phyloP scores from a whole-genome alignment of 2,329 filamentous ascomycete species.

The Fusarium dimerum region DNA sequence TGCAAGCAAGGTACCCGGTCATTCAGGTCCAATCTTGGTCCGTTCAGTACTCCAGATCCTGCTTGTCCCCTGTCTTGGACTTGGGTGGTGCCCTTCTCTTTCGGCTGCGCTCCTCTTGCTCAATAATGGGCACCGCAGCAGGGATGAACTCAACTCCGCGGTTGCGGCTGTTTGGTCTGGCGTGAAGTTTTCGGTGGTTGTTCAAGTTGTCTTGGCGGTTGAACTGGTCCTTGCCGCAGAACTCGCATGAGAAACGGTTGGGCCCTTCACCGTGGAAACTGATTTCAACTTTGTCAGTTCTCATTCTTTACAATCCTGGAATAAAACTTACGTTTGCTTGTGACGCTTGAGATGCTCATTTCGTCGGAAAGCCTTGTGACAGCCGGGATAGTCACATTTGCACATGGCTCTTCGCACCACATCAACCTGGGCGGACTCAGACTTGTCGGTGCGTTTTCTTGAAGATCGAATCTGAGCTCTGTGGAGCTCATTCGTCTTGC shows the following conservation, averaged over 20 bases:
- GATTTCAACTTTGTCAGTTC: constrained; percentile 3
- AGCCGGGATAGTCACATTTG: constrained; percentile 49
- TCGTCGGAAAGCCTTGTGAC: constrained; percentile 51
- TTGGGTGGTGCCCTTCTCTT: constrained; percentile 42
- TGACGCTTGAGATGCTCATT: constrained; percentile 60
- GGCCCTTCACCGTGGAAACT: constrained; percentile 42
- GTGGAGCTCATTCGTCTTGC: constrained; percentile 47
- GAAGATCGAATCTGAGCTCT: constrained; percentile 39
- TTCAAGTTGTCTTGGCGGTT: constrained; percentile 45
- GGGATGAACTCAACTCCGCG: constrained; percentile 43
- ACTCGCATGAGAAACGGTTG: constrained; percentile 43
- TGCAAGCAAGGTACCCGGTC: constrained; percentile 26
- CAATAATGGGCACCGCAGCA: constrained; percentile 41
- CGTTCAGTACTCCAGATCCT: constrained; percentile 31
- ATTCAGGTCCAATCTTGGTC: constrained; percentile 3
- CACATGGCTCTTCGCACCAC: constrained; percentile 42
- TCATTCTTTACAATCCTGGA: not conserved
- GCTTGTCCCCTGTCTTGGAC: constrained; percentile 37
- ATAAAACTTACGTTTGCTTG: constrained; percentile 48
- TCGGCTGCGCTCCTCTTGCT: constrained; percentile 42
- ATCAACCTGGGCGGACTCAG: constrained; percentile 34
- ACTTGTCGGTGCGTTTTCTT: constrained; percentile 33
- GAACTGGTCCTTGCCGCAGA: constrained; percentile 44
- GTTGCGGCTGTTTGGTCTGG: constrained; percentile 41
- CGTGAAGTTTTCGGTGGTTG: constrained; percentile 44